phyloP scores from a whole-genome alignment of 768 basidiomycete genomes.

The Mycena amicta region DNA sequence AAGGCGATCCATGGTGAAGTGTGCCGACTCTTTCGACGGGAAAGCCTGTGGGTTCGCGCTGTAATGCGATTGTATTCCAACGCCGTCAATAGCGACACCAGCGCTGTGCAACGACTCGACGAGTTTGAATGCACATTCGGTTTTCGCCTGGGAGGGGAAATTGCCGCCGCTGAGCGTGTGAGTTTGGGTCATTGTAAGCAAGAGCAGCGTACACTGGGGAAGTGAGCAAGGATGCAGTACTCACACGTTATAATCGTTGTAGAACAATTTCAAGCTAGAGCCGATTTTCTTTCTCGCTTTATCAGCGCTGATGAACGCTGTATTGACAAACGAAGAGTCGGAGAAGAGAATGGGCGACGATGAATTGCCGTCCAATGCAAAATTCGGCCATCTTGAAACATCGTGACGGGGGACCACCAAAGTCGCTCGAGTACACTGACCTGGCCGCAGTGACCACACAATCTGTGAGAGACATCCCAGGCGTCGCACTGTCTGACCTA shows the following conservation, averaged over 20 bases:
- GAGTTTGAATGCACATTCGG: slow-evolving; percentile 20
- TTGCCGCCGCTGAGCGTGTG: slow-evolving; percentile 11
- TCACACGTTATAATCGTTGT: slow-evolving; percentile 21
- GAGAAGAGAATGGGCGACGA: slow-evolving; percentile 19
- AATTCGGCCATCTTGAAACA: slow-evolving; percentile 17
- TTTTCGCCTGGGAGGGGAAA: slow-evolving; percentile 21
- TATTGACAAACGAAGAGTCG: slow-evolving; percentile 19
- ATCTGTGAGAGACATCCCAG: slow-evolving; percentile 17
- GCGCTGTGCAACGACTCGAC: slow-evolving; percentile 7
- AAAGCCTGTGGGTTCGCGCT: slow-evolving; percentile 19
- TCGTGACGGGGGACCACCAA: neutral
- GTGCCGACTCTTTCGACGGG: slow-evolving; percentile 19
- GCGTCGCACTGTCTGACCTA: slow-evolving; percentile 16
- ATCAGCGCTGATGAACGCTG: slow-evolving; percentile 18
- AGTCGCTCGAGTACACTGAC: neutral
- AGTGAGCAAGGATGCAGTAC: neutral
- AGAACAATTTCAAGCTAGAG: slow-evolving; percentile 13
- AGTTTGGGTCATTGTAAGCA: neutral
- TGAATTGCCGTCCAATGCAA: slow-evolving; percentile 20
- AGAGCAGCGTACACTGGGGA: slow-evolving; percentile 13
- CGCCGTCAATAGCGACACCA: slow-evolving; percentile 14
- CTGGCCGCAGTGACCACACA: slow-evolving; percentile 21
- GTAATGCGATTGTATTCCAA: slow-evolving; percentile 23
- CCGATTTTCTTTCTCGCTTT: slow-evolving; percentile 17
- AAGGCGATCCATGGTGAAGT: slow-evolving; percentile 22